These are phyloP conservation scores for Anthostomella pinea DNA, from an alignment of 2,329 filamentous ascomycete genomes.

Conservation along the genomic window DNA sequence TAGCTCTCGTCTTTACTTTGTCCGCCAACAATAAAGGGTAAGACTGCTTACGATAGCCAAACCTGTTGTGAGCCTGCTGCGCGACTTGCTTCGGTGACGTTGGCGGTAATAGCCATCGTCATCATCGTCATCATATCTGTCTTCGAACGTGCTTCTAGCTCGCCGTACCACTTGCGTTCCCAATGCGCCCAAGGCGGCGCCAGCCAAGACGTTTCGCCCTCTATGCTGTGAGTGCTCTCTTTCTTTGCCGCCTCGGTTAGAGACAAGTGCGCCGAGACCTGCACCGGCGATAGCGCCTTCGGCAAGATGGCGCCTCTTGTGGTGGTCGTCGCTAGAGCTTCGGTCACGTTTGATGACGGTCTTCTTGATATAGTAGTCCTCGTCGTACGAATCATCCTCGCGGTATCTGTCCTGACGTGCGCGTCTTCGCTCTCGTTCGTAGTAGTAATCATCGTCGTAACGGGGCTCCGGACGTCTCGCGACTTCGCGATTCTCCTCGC, in stretches of 20 bases:
- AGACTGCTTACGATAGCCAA: conserved; percentile 51
- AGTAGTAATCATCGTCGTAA: conserved; percentile 51
- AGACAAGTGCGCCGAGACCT: conserved; percentile 57
- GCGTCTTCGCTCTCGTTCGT: conserved; percentile 38
- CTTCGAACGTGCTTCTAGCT: conserved; percentile 60
- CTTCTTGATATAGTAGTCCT: conserved; percentile 44
- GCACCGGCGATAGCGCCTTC: conserved; percentile 65
- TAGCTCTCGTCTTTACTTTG: not conserved
- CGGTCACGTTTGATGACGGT: conserved; percentile 48
- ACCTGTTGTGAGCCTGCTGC: conserved; percentile 54
- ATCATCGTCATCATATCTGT: conserved; percentile 41
- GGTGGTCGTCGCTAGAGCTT: conserved; percentile 47
- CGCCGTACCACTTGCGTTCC: conserved; percentile 60
- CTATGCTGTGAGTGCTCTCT: conserved; percentile 50
- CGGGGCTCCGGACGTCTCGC: conserved; percentile 34
- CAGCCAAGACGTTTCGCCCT: conserved; percentile 57
- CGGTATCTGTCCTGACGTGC: conserved; percentile 37
- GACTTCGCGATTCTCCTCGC: conserved; percentile 39
- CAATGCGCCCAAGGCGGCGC: conserved; percentile 60
- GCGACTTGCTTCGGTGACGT: conserved; percentile 36
- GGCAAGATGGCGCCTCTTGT: conserved; percentile 58
- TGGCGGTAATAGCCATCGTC: conserved; percentile 38
- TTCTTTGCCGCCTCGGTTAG: conserved; percentile 50
- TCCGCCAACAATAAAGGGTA: not conserved
- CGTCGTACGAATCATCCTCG: conserved; percentile 42